Conservation (phyloP, 495 filamentous ascomycete genomes). For the Emericellopsis terricola region DNA sequence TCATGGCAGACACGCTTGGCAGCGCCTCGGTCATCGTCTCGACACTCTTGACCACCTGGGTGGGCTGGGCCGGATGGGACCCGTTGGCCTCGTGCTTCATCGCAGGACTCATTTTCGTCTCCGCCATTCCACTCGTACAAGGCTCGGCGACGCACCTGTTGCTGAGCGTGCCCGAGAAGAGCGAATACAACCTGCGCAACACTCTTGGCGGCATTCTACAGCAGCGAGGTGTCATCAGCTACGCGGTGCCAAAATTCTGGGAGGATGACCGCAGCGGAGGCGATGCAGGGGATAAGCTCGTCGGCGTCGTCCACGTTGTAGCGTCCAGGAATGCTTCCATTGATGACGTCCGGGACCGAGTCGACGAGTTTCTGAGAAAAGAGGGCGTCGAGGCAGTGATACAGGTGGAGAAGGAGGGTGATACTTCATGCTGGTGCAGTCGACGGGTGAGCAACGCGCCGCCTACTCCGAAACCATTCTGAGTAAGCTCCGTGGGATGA, state of each 20-base stretch:
- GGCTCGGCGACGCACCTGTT: conserved; percentile 67
- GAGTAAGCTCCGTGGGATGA: too few species aligned
- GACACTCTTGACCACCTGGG: conserved; percentile 69
- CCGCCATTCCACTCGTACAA: conserved; percentile 73
- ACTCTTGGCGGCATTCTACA: conserved; percentile 68
- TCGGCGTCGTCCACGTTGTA: conserved; percentile 72
- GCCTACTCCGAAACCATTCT: conserved; percentile 1
- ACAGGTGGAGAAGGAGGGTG: conserved; percentile 59
- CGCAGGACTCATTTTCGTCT: conserved; percentile 76
- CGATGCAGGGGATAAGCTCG: conserved; percentile 31
- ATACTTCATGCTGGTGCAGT: conserved; percentile 66
- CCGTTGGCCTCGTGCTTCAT: conserved; percentile 89
- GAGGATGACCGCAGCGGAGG: conserved; percentile 48
- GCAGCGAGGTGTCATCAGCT: conserved; percentile 68
- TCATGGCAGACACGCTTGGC: conserved; percentile 86
- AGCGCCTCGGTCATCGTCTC: conserved; percentile 90
- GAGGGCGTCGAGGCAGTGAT: conserved; percentile 55
- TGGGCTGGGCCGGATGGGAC: conserved; percentile 88
- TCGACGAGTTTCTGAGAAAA: conserved; percentile 36
- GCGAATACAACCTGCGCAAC: conserved; percentile 78
- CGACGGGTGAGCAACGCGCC: background rate
- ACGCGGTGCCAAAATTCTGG: conserved; percentile 87
- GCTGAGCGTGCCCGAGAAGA: conserved; percentile 65
- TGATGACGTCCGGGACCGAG: conserved; percentile 59
- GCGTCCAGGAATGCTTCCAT: conserved; percentile 49